phyloP scores from a whole-genome alignment of 495 filamentous ascomycete species.

The Poronia punctata region DNA sequence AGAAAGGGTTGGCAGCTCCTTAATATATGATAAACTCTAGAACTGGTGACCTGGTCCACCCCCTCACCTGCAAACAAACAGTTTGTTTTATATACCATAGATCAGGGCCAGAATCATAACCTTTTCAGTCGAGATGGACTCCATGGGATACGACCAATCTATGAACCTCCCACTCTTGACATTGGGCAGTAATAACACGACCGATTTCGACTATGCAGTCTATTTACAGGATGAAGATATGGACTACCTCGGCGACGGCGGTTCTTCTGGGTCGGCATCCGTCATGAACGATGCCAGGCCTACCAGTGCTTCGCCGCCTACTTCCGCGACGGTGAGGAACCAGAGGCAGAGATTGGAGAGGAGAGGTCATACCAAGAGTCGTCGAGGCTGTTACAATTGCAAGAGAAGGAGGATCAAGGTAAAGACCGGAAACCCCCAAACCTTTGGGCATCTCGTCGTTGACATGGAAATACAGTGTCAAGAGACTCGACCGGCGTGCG shows the following conservation, averaged over 20 bases:
- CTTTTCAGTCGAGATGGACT: constrained; percentile 16
- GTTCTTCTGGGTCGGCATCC: constrained; percentile 14
- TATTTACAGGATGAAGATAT: constrained; percentile 27
- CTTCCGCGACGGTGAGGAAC: not conserved
- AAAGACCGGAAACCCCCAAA: constrained; percentile 1
- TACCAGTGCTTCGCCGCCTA: constrained; percentile 6
- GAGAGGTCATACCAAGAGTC: constrained; percentile 52
- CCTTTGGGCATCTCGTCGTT: not conserved
- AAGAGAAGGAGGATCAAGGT: constrained; percentile 57
- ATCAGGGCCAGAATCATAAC: too few species aligned
- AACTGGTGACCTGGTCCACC: too few species aligned
- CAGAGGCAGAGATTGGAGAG: constrained; percentile 33
- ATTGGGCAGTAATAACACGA: constrained; percentile 9
- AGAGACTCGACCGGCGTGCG: constrained; percentile 50
- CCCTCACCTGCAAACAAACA: too few species aligned
- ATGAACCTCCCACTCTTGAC: constrained; percentile 19
- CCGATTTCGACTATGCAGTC: constrained; percentile 25
- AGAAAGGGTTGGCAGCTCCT: too few species aligned
- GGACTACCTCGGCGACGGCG: constrained; percentile 24
- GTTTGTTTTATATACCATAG: too few species aligned
- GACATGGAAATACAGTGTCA: constrained; percentile 47
- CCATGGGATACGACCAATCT: constrained; percentile 15
- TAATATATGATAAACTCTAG: too few species aligned
- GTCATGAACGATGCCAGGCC: constrained; percentile 10
- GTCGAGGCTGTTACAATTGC: constrained; percentile 59